phyloP scores from a whole-genome alignment of 176 grass and related monocot genomes.

The Aegilops longissima region DNA sequence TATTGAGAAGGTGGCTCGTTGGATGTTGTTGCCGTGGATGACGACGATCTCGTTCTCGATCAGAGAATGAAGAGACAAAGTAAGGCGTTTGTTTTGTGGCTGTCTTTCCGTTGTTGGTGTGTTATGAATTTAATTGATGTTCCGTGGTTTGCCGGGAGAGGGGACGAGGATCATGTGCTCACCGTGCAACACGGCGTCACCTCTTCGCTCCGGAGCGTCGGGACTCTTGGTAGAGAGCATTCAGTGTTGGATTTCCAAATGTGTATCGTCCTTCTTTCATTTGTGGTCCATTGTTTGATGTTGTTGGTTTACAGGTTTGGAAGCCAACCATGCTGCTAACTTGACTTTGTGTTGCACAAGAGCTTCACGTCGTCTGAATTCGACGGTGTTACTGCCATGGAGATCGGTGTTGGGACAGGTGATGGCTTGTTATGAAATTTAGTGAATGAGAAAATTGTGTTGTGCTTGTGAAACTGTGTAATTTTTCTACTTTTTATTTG shows the following conservation, averaged over 20 bases:
- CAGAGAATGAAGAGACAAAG: conserved; percentile 34
- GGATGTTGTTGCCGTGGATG: conserved; percentile 37
- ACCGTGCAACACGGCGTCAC: conserved; percentile 69
- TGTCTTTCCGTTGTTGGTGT: neutral
- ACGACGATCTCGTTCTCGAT: conserved; percentile 75
- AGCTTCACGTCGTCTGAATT: too few relatives aligned
- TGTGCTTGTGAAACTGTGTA: too few relatives aligned
- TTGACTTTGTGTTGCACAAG: too few relatives aligned
- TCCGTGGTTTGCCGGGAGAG: conserved; percentile 44
- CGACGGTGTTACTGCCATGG: too few relatives aligned
- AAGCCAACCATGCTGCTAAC: neutral
- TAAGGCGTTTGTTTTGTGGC: neutral
- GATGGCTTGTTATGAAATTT: too few relatives aligned
- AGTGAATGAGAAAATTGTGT: too few relatives aligned
- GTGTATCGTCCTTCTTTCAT: too few relatives aligned
- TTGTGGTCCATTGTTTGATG: too few relatives aligned
- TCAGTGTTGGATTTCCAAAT: too few relatives aligned
- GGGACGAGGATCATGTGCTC: conserved; percentile 43
- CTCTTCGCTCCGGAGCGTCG: conserved; percentile 62
- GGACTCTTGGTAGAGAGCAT: conserved; percentile 30
- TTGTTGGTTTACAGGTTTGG: conserved; percentile 57
- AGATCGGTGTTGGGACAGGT: too few relatives aligned
- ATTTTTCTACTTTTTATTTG: too few relatives aligned
- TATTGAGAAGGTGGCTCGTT: conserved; percentile 12
- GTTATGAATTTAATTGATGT: neutral